A percentile compares a stretch with the other conserved stretches of the same genome.
These are phyloP conservation scores for Nakazawaea molendinolei DNA, from an alignment of 805 yeast species.

Conservation along the genomic window DNA sequence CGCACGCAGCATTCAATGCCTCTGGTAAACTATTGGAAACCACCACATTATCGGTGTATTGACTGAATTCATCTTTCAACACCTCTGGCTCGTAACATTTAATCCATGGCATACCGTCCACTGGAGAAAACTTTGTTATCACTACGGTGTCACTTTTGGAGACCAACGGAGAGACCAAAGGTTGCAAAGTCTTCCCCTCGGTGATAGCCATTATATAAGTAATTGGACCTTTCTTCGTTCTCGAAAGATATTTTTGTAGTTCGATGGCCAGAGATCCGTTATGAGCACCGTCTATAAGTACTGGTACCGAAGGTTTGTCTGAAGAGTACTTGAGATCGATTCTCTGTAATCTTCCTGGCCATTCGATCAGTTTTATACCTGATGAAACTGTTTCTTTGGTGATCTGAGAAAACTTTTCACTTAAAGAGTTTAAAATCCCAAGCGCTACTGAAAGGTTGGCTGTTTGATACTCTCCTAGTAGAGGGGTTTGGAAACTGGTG, in stretches of 20 bases:
- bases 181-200: slow-evolving; percentile 54
- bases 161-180: slow-evolving; percentile 45
- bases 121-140: slow-evolving; percentile 56
- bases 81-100: slow-evolving; percentile 33
- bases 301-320: slow-evolving; percentile 19
- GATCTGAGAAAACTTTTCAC: slow-evolving; percentile 16
- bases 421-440: slow-evolving; percentile 37
- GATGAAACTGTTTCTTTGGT: slow-evolving; percentile 25
- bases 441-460: slow-evolving; percentile 67
- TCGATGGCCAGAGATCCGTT: slow-evolving; percentile 81
- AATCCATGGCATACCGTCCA: slow-evolving; percentile 96
- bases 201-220: slow-evolving; percentile 73
- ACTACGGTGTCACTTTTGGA: slow-evolving; percentile 47
- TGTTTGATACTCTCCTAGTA: slow-evolving; percentile 68
- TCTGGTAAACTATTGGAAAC: slow-evolving; percentile 19
- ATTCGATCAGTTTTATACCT: slow-evolving; percentile 51
- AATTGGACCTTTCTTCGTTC: slow-evolving; percentile 20
- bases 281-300: slow-evolving; percentile 88
- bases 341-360: slow-evolving; percentile 87
- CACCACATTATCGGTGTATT: slow-evolving; percentile 20
- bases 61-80: slow-evolving; percentile 20
- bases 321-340: slow-evolving; percentile 24
- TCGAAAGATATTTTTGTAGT: slow-evolving; percentile 44
- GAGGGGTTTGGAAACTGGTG: slow-evolving; percentile 35
- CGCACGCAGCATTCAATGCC: slow-evolving; percentile 21